Percentiles rank a stretch among this genome's conserved stretches.
phyloP scores from a whole-genome alignment of 257 asterid genomes.

The Solanum verrucosum region DNA sequence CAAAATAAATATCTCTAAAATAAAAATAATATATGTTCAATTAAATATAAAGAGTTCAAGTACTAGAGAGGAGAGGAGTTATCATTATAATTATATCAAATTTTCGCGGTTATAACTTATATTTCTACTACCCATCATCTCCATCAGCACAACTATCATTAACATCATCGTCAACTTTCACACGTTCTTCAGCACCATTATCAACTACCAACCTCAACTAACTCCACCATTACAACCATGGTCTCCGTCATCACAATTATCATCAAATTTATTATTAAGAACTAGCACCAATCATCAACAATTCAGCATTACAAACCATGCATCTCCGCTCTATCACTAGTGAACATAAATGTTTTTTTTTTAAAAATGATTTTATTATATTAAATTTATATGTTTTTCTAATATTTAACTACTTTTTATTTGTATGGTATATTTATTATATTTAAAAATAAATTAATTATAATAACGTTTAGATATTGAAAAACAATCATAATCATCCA shows the following conservation, averaged over 20 bases:
- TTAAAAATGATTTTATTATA: neutral
- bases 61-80: neutral
- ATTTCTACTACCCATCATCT: rapidly evolving
- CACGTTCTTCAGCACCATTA: neutral
- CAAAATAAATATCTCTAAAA: neutral
- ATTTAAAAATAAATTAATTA: neutral
- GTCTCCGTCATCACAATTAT: neutral
- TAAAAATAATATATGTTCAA: neutral
- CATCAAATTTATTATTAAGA: neutral
- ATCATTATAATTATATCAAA: no score
- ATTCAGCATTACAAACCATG: neutral
- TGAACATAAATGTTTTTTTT: neutral
- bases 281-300: neutral
- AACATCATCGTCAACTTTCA: neutral
- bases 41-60: neutral
- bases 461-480: neutral
- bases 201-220: neutral
- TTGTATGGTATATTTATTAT: neutral
- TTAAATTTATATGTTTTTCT: neutral
- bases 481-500: neutral
- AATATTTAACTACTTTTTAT: neutral
- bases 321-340: neutral
- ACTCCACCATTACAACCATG: neutral
- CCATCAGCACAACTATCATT: neutral
- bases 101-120: neutral